phyloP scores from a whole-genome alignment of 495 filamentous ascomycete species.

The Astrothelium subdiscretum region DNA sequence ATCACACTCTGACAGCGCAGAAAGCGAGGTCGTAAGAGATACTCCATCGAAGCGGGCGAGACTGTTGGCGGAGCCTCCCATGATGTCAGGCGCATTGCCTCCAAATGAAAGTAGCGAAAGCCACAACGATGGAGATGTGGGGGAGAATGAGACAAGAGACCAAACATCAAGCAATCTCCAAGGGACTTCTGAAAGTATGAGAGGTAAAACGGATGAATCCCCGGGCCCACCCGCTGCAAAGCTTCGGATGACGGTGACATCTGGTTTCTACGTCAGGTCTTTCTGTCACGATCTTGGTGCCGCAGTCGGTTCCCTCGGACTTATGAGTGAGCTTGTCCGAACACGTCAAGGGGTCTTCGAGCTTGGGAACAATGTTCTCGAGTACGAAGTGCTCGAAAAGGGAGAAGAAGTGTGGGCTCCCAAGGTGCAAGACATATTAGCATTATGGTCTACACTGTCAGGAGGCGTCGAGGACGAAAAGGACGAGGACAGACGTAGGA shows the following conservation, averaged over 20 bases:
- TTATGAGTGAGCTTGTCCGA: slow-evolving; percentile 79
- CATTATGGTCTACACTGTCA: slow-evolving; percentile 34
- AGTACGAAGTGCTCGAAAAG: slow-evolving; percentile 67
- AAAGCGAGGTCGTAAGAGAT: neutral
- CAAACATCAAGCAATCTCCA: neutral
- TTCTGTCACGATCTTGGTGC: slow-evolving; percentile 85
- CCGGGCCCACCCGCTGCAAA: slow-evolving; percentile 53
- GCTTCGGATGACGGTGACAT: slow-evolving; percentile 84
- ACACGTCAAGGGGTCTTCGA: slow-evolving; percentile 70
- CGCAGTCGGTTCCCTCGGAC: slow-evolving; percentile 64
- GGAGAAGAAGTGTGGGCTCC: slow-evolving; percentile 78
- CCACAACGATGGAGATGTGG: neutral
- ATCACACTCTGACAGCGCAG: neutral
- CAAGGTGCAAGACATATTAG: slow-evolving; percentile 53
- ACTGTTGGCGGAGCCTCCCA: neutral
- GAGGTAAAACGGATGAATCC: slow-evolving; percentile 3
- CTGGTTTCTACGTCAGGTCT: slow-evolving; percentile 93
- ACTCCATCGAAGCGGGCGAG: neutral
- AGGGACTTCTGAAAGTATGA: neutral
- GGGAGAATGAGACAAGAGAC: neutral
- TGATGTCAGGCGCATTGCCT: slow-evolving; percentile 18
- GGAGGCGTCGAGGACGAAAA: neutral
- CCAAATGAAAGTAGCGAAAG: neutral
- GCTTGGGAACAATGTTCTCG: slow-evolving; percentile 60
- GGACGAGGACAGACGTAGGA: neutral